phyloP scores from a whole-genome alignment of 1,284 basidiomycete genomes.

The Pisolithus thermaeus region DNA sequence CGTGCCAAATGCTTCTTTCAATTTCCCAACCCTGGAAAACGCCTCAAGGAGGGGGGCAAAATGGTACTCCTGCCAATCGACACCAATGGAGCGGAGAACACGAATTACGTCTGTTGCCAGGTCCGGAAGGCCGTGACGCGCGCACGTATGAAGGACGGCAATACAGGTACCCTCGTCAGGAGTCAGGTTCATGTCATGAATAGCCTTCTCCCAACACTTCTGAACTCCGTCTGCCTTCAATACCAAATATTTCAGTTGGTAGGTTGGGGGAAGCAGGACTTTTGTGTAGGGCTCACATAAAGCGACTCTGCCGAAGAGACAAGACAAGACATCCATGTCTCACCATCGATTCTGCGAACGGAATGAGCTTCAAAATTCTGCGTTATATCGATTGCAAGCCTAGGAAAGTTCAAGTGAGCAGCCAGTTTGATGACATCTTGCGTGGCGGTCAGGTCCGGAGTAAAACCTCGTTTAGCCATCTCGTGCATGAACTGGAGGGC shows the following conservation, averaged over 20 bases:
- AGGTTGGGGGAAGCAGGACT: slow-evolving; percentile 23
- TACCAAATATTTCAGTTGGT: slow-evolving; percentile 7
- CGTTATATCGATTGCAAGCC: slow-evolving; percentile 66
- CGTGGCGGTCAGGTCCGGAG: slow-evolving; percentile 44
- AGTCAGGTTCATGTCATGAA: slow-evolving; percentile 43
- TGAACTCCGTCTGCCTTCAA: slow-evolving; percentile 60
- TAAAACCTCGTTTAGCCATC: slow-evolving; percentile 41
- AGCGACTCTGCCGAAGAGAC: slow-evolving; percentile 49
- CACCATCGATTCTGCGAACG: slow-evolving; percentile 44
- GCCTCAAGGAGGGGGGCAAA: slow-evolving; percentile 66
- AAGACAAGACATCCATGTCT: slow-evolving; percentile 57
- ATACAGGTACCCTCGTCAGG: slow-evolving; percentile 75
- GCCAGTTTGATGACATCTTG: slow-evolving; percentile 46
- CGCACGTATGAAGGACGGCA: slow-evolving; percentile 66
- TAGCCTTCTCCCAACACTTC: slow-evolving; percentile 58
- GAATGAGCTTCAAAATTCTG: slow-evolving; percentile 51
- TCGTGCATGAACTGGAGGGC: slow-evolving; percentile 51
- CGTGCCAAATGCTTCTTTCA: slow-evolving; percentile 55
- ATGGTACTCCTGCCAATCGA: slow-evolving; percentile 61
- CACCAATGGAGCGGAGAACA: slow-evolving; percentile 41
- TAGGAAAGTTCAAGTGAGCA: slow-evolving; percentile 43
- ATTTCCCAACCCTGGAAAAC: slow-evolving; percentile 43
- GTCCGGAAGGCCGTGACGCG: slow-evolving; percentile 60
- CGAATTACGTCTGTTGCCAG: slow-evolving; percentile 64
- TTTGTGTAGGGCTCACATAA: slow-evolving; percentile 39